Evolutionary conservation across 1,139 yeast species (phyloP).

Genomic region (Eremothecium sinecaudum): DNA sequence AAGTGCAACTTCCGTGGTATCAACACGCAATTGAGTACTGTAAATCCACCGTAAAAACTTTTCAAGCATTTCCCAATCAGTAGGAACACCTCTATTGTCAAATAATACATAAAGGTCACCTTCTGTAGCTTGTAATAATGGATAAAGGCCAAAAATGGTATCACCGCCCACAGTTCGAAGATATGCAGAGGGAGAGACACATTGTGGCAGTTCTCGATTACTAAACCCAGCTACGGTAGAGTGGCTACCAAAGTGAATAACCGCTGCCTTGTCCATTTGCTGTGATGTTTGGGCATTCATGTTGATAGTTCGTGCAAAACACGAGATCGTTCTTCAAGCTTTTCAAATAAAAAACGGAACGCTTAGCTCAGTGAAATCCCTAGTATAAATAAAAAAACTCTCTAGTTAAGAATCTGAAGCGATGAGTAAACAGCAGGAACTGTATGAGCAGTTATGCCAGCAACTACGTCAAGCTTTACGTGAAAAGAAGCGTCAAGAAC

Average conservation of each 20-base stretch:
- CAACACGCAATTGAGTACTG: conserved; percentile 37
- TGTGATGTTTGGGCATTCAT: too few species aligned
- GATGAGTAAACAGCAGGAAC: conserved; percentile 33
- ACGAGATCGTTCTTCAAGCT: too few species aligned
- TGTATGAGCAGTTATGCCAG: conserved; percentile 60
- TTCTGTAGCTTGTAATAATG: conserved; percentile 34
- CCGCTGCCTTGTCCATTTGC: conserved; percentile 35
- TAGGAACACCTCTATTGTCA: conserved; percentile 51
- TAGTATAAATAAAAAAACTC: too few species aligned
- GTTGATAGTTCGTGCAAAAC: too few species aligned
- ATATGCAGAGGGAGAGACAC: conserved; percentile 51
- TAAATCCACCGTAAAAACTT: conserved; percentile 54
- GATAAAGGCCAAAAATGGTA: conserved; percentile 39
- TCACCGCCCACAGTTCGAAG: conserved; percentile 33
- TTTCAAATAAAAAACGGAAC: too few species aligned
- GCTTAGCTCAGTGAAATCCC: too few species aligned
- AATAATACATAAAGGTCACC: conserved; percentile 53
- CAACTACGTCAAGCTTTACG: conserved; percentile 57
- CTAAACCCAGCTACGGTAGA: conserved; percentile 66
- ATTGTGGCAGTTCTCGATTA: conserved; percentile 51
- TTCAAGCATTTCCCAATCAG: conserved; percentile 54
- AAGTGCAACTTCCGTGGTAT: conserved; percentile 49
- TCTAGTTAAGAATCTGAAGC: too few species aligned
- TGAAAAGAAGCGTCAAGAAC: conserved; percentile 57
- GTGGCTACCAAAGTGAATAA: conserved; percentile 59